Conservation (phyloP, 768 basidiomycete species). For the Neoboletus magnificus region DNA sequence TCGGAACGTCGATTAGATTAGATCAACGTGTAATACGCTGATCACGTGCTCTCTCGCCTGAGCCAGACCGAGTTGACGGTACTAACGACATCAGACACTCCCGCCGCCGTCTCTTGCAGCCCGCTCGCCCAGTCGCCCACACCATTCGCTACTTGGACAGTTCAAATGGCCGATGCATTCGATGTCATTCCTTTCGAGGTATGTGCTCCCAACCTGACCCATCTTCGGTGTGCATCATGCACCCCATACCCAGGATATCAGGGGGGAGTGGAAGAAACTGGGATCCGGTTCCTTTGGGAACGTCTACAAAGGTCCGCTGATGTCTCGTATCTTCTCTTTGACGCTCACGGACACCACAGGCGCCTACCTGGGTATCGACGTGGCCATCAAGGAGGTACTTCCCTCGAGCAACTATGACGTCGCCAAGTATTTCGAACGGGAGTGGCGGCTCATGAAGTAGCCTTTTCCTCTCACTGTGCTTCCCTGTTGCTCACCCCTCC, state of each 20-base stretch:
- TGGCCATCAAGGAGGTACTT: slow-evolving; percentile 95
- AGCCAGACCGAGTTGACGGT: slow-evolving; percentile 16
- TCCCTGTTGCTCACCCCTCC: background rate
- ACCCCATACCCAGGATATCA: slow-evolving; percentile 64
- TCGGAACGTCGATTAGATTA: slow-evolving; percentile 12
- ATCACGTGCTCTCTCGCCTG: slow-evolving; percentile 25
- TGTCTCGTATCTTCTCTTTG: background rate
- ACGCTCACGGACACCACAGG: slow-evolving; percentile 41
- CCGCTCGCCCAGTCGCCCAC: background rate
- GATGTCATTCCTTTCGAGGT: slow-evolving; percentile 88
- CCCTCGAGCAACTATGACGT: slow-evolving; percentile 92
- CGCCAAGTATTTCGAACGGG: slow-evolving; percentile 96
- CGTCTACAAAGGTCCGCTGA: slow-evolving; percentile 66
- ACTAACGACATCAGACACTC: background rate
- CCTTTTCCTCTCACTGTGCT: slow-evolving; percentile 8
- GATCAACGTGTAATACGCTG: background rate
- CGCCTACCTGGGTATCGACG: slow-evolving; percentile 90
- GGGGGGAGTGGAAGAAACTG: slow-evolving; percentile 83
- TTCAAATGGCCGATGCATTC: slow-evolving; percentile 61
- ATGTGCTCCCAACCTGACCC: slow-evolving; percentile 17
- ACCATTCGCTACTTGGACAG: background rate
- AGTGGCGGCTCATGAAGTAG: slow-evolving; percentile 94
- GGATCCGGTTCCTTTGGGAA: slow-evolving; percentile 93
- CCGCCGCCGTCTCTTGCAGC: slow-evolving; percentile 2
- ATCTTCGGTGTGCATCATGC: background rate